Conservation (phyloP, 2,329 filamentous ascomycete species). For the Aspergillus cejpii region DNA sequence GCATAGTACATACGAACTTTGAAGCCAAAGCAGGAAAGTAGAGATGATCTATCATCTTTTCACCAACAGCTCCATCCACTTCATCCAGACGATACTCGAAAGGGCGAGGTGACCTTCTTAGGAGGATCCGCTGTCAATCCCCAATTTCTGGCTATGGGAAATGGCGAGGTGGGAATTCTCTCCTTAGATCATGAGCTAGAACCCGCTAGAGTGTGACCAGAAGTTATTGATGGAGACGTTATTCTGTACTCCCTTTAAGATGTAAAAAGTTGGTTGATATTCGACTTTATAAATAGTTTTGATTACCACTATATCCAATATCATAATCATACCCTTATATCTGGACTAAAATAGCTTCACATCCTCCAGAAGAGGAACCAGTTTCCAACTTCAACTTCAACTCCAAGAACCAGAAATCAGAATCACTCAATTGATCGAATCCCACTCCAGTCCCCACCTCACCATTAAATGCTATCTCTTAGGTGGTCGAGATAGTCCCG, state of each 20-base stretch:
- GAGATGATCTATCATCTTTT: background rate
- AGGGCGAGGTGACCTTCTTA: background rate
- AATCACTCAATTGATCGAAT: too few relatives aligned
- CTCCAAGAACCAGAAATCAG: too few relatives aligned
- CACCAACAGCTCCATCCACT: too few relatives aligned
- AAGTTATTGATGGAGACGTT: constrained; percentile 24
- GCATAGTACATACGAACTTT: too few relatives aligned
- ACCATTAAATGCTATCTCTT: background rate
- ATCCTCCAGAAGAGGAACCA: too few relatives aligned
- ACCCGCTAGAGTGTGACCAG: constrained; percentile 28
- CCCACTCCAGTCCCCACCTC: constrained; percentile 1
- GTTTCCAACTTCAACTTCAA: too few relatives aligned
- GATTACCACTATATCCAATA: too few relatives aligned
- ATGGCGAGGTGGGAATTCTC: constrained; percentile 10
- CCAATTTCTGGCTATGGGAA: constrained; percentile 10
- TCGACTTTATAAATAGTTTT: too few relatives aligned
- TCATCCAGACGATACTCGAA: background rate
- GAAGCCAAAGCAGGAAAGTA: background rate
- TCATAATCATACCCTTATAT: too few relatives aligned
- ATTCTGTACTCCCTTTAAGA: background rate
- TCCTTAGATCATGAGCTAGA: constrained; percentile 25
- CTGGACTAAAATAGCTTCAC: too few relatives aligned
- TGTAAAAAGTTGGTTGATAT: too few relatives aligned
- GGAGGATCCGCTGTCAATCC: constrained; percentile 9
- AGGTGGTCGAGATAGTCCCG: constrained; percentile 5